Conservation (phyloP, 306 rosid species). For the Castanea sativa region DNA sequence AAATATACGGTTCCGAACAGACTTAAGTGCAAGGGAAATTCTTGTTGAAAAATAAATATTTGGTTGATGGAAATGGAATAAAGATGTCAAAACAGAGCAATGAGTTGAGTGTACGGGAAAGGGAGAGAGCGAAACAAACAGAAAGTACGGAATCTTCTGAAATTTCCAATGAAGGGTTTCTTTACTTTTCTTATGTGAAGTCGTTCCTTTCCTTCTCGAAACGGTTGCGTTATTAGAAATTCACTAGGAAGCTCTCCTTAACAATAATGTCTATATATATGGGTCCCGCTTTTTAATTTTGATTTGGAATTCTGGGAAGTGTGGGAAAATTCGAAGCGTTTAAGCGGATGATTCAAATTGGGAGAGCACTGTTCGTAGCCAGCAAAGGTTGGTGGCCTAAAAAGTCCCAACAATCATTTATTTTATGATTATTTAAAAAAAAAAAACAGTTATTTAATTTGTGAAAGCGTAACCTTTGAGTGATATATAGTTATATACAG, state of each 20-base stretch:
- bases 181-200: not conserved
- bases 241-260: not conserved
- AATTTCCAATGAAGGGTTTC: slow-evolving; percentile 36
- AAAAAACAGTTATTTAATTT: not conserved
- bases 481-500: too few species aligned
- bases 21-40: too few species aligned
- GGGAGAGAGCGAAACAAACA: not conserved
- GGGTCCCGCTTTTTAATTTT: not conserved
- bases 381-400: not conserved
- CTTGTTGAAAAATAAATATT: too few species aligned
- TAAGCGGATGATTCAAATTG: not conserved
- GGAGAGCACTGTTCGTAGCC: not conserved
- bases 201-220: not conserved
- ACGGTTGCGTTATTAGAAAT: not conserved
- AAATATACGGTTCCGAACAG: fast-evolving
- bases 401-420: not conserved
- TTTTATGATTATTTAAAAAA: too few species aligned
- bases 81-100: too few species aligned
- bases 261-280: not conserved
- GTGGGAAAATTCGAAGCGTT: not conserved
- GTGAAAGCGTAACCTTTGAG: too few species aligned
- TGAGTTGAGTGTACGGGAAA: slow-evolving; percentile 14
- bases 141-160: slow-evolving; percentile 35
- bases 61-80: too few species aligned
- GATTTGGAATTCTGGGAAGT: not conserved